phyloP scores from a whole-genome alignment of 2,329 filamentous ascomycete species.

The Scytalidium lignicola region DNA sequence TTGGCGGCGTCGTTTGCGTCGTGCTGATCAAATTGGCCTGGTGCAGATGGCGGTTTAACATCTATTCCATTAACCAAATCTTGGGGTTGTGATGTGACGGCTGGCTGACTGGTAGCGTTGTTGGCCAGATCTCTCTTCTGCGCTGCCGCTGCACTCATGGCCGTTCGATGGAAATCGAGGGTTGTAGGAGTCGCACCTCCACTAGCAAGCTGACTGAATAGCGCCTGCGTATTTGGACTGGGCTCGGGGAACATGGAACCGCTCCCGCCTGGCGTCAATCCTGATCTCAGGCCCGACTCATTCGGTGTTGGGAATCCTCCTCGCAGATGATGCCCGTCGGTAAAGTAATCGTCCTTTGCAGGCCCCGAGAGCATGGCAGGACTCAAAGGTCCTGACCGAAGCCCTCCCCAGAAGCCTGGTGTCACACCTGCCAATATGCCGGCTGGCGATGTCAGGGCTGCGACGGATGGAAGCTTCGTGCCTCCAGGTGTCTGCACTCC shows the following conservation, averaged over 20 bases:
- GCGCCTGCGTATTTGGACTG: conserved; percentile 78
- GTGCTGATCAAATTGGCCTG: conserved; percentile 76
- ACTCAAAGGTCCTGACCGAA: conserved; percentile 88
- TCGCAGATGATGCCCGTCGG: conserved; percentile 70
- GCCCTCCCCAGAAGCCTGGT: conserved; percentile 74
- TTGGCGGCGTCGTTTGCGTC: conserved; percentile 93
- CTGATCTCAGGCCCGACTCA: conserved; percentile 88
- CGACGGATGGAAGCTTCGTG: conserved; percentile 76
- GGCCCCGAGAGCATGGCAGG: conserved; percentile 95
- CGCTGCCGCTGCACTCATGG: conserved; percentile 70
- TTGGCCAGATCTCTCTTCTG: conserved; percentile 47
- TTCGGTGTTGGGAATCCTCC: conserved; percentile 91
- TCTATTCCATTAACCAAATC: conserved; percentile 29
- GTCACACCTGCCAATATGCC: conserved; percentile 68
- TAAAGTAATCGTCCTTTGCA: conserved; percentile 75
- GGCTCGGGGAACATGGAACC: conserved; percentile 96
- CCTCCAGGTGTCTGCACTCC: conserved; percentile 71
- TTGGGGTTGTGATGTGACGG: conserved; percentile 49
- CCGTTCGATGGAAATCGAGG: conserved; percentile 90
- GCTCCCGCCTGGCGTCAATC: conserved; percentile 87
- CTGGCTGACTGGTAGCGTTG: conserved; percentile 24
- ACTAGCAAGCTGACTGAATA: conserved; percentile 74
- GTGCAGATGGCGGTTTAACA: conserved; percentile 40
- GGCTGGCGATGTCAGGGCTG: conserved; percentile 84
- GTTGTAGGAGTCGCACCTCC: conserved; percentile 85